phyloP scores from a whole-genome alignment of 1,284 basidiomycete genomes.

The Polyporus tsugae region DNA sequence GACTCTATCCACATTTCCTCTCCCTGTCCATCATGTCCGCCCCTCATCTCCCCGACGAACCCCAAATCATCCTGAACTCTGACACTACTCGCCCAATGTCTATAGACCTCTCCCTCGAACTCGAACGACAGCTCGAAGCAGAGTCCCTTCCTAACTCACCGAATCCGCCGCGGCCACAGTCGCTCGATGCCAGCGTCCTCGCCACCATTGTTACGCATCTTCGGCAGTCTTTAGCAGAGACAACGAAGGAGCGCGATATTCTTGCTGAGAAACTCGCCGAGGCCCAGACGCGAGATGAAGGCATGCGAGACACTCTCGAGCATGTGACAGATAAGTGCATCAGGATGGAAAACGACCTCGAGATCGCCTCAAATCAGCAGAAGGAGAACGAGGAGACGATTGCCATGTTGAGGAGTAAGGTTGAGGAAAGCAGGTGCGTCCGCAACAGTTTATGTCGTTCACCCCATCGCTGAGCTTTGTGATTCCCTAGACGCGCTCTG shows the following conservation, averaged over 20 bases:
- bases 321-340: constrained; percentile 71
- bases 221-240: constrained; percentile 63
- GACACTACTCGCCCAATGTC: constrained; percentile 58
- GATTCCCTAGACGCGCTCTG: constrained; percentile 71
- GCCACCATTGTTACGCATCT: constrained; percentile 78
- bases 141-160: constrained; percentile 57
- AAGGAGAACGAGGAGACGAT: constrained; percentile 87
- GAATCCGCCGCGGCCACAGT: constrained; percentile 51
- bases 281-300: constrained; percentile 61
- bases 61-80: constrained; percentile 18
- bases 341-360: constrained; percentile 66
- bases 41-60: constrained; percentile 22
- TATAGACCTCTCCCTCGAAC: constrained; percentile 79
- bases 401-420: constrained; percentile 79
- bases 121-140: constrained; percentile 76
- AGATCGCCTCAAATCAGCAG: constrained; percentile 63
- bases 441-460: not conserved
- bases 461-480: constrained; percentile 7
- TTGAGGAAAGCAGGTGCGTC: constrained; percentile 88
- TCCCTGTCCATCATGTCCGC: constrained; percentile 35
- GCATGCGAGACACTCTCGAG: constrained; percentile 66
- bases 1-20: constrained; percentile 20
- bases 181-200: constrained; percentile 76
- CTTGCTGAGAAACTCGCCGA: constrained; percentile 59
- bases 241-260: constrained; percentile 73